Evolutionary conservation across 139 green algal genomes (phyloP), one percentile per base, ranked within the genome.

Genomic region (Astrephomene gubernaculifera): DNA sequence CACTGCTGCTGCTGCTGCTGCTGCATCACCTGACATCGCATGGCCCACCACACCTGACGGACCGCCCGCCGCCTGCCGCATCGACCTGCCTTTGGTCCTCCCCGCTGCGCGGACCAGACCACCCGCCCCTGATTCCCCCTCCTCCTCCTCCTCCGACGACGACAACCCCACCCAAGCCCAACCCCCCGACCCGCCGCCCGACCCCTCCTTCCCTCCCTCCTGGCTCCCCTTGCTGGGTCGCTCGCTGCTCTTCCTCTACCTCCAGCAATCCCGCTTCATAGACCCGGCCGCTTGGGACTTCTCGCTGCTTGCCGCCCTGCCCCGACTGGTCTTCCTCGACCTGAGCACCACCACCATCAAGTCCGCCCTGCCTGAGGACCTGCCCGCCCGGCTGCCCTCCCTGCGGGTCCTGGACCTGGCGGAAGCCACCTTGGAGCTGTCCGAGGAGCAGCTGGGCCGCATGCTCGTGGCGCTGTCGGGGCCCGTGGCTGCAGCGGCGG

Each of bases 181-280:
- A 72, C 65, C 5, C 12, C 54, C 4, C n/a, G 21, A 45, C 31
- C 65, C 9, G 35, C 4, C 31, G 22, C 27, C 45, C 45, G 4
- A 39, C 71, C 29, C 43, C 43, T 4, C 35, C 2, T 81, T 81
- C 49, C 73, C 53, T 22, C 73, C 73, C 2, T 2, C 52, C 22
- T 81, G 73, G 73, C 73, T 81, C 6, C 52, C 53, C 49, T 4
- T 27, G 31, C 53, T 81, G 19, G 38, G 35, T 24, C 36, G 33
- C 54, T 54, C 33, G 12, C 73, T 81, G 12, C 53, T 25, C 22
- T 67, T 45, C 73, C 73, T 81, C 22, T 53, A 81, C 52, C 53
- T 81, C 35, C 35, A 31, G 53, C 29, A 8, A 53, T 70, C 53
- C 38, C 2, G 5, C 1, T 7, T 17, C 22, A 17, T 81, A 24